Base-by-base conservation (phyloP, 768 basidiomycete species). In the Pleurotus ostreatus region DNA sequence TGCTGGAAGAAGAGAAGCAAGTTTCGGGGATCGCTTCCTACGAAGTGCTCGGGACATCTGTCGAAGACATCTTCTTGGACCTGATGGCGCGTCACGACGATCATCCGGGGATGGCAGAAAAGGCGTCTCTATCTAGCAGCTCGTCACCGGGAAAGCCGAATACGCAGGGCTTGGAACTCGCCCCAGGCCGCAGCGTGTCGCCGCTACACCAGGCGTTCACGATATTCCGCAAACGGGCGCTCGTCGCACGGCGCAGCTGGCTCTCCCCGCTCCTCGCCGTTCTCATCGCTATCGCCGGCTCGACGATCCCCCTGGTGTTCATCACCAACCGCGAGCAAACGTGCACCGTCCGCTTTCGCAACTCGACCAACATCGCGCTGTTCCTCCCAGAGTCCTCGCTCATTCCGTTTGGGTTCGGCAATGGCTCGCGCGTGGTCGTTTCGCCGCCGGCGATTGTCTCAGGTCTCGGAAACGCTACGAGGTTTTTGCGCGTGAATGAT, bases 21-120 rank as follows among this genome's bases (percentile, higher is more conserved):
- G 58, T 60, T 0, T 71, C 75, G 43, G 57, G 65, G 7, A 71
- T 89, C 38, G 63, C 63, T 0, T 82, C 81, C 0, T 88, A 86
- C 62, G 85, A 90, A 55, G 76, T 90, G 20, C 69, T 87, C 18
- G 85, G 87, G 8, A 85, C 89, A 0, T 82, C 88, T 6, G 85
- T 93, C 40, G 90, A 93, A 66, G 88, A 91, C 56, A 87, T 93
- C 45, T 92, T 93, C 72, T 75, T 93, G 16, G 76, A 79, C 40
- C 69, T 93, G 15, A 89, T 91, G 87, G 68, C 68, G 46, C 71
- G 77, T 13, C 70, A 78, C 23, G 44, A 56, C 54, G 56, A 49
- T 62, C 30, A 34, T 11, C 30, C 30, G 2, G 30, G 30, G 30
- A 20, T 20, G 39, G 15, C 60, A 63, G 12, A 49, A 37, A 39